Evolutionary conservation across 306 rosid genomes (phyloP), one percentile per base, ranked within the genome.

Genomic region (Hippophae rhamnoides): DNA sequence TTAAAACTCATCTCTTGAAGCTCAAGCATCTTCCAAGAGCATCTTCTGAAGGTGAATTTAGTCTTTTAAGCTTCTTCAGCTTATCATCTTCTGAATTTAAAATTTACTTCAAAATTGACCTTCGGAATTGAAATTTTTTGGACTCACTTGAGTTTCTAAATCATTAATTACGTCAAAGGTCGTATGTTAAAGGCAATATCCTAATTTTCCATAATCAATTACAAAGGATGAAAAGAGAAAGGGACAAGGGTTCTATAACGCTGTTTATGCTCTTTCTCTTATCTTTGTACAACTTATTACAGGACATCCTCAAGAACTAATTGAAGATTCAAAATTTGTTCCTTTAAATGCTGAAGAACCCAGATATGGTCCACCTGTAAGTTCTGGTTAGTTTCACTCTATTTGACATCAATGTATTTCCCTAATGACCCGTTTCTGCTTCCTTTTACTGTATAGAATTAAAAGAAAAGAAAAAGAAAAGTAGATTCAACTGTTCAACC

Each of bases 301-400:
- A 87, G 98, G 71, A 65, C 71, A 71, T 72, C 83, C 93, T 13
- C 56, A 47, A 67, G 95, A 83, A 62, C 71, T 92, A 64, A 40
- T 69, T 58, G 89, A 87, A 74, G 98, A 92, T 18, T 85, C 98
- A 0, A 92, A 92, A 63, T 92, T 92, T 63, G 96, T 87, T 67
- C 98, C 95, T 62, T 63, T 92, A 67, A 83, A 79, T 66, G 70
- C 72, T 1, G 98, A 92, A 31, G 96, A 85, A 69, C 79, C 85
- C 25, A 72, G 41, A 11, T 92, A 72, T 75, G 98, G 98, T 69
- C 96, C 95, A 69, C 90, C 99, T 85, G 95, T 85, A 88, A 92
- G 99, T 92, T 76, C 81, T 76, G 95, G 89, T 87, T 82, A 86
- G 97, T 87, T 83, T 69, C 77, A 9, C 62, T 68, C 61, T 48